phyloP scores from a whole-genome alignment of 805 yeast species.

The Candida rishiriensis region DNA sequence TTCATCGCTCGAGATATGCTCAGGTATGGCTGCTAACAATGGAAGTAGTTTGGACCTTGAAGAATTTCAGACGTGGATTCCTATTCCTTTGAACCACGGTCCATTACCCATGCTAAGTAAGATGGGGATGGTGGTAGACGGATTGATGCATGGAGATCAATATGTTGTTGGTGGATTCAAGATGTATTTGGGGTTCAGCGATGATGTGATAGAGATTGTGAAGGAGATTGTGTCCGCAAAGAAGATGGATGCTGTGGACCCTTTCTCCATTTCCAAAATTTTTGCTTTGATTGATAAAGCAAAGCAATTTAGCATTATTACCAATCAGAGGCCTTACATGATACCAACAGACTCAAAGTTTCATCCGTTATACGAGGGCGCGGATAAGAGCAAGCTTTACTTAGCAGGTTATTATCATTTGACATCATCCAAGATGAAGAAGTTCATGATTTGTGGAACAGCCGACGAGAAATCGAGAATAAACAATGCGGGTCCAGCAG shows the following conservation, averaged over 20 bases:
- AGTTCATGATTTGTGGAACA: slow-evolving; percentile 1
- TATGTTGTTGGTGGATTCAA: slow-evolving; percentile 21
- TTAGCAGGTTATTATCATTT: slow-evolving; percentile 20
- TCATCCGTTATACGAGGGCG: slow-evolving; percentile 28
- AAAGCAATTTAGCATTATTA: slow-evolving; percentile 17
- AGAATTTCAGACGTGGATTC: slow-evolving; percentile 35
- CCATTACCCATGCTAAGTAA: slow-evolving; percentile 17
- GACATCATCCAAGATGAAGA: slow-evolving; percentile 11
- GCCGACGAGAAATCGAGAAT: not conserved
- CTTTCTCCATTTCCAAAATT: slow-evolving; percentile 15
- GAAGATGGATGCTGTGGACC: slow-evolving; percentile 6
- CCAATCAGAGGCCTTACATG: slow-evolving; percentile 19
- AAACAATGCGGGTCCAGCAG: too few relatives aligned
- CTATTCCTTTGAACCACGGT: slow-evolving; percentile 24
- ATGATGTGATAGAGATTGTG: slow-evolving; percentile 21
- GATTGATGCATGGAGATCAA: slow-evolving; percentile 7
- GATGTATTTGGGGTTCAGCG: slow-evolving; percentile 25
- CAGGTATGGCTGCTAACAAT: slow-evolving; percentile 45
- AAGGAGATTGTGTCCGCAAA: slow-evolving; percentile 20
- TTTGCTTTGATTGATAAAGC: slow-evolving; percentile 22
- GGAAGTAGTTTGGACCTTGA: slow-evolving; percentile 48
- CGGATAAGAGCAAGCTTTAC: slow-evolving; percentile 17
- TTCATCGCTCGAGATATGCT: slow-evolving; percentile 48
- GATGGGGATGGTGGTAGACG: slow-evolving; percentile 26
- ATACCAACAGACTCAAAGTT: slow-evolving; percentile 21